These are phyloP conservation scores for Calonectria ilicicola DNA, from an alignment of 2,329 filamentous ascomycete species.

Conservation along the genomic window DNA sequence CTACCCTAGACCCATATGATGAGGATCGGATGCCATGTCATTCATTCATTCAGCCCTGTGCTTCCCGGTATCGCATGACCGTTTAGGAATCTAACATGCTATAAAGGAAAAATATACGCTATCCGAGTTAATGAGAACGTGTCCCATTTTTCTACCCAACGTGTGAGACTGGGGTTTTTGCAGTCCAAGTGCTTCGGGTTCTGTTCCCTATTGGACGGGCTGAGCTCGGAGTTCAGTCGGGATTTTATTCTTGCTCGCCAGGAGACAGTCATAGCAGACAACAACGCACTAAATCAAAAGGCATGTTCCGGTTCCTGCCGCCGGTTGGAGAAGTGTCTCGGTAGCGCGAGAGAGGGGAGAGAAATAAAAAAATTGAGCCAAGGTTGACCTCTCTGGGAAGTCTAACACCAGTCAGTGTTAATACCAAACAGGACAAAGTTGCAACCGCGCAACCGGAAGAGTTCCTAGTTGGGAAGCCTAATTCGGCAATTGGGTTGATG, in stretches of 20 bases:
- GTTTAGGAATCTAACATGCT: not conserved
- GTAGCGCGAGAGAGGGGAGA: not conserved
- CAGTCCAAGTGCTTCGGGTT: not conserved
- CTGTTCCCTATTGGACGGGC: not conserved
- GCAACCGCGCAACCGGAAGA: conserved; percentile 12
- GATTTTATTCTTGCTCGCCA: not conserved
- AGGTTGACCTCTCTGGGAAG: not conserved
- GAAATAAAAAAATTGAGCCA: not conserved
- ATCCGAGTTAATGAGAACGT: not conserved
- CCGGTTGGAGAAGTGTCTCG: not conserved
- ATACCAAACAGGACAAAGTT: not conserved
- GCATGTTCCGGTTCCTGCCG: not conserved
- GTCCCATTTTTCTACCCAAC: not conserved
- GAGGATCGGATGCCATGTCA: not conserved
- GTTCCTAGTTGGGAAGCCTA: not conserved
- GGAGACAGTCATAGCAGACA: not conserved
- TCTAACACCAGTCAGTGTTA: not conserved
- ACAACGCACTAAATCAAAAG: not conserved
- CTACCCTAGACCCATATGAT: not conserved
- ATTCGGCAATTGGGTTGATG: conserved; percentile 9
- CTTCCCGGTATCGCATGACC: not conserved
- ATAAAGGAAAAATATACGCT: not conserved
- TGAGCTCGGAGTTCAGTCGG: conserved; percentile 1
- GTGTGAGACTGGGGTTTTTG: conserved; percentile 4
- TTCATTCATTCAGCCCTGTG: not conserved